Conservation (phyloP, 2,329 filamentous ascomycete species). For the Penicillium corylophilum region DNA sequence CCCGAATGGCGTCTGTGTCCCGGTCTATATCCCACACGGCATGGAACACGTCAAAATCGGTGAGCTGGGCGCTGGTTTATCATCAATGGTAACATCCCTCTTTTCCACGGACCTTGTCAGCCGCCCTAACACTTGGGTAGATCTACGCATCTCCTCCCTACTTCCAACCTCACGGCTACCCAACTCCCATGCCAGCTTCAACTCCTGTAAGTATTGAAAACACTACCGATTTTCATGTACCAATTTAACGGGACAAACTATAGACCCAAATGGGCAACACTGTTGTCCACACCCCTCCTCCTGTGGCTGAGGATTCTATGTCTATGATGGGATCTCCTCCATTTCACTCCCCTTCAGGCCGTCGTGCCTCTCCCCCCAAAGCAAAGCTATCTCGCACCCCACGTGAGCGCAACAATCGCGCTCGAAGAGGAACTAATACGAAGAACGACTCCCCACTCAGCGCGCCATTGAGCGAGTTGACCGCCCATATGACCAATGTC, state of each 20-base stretch:
- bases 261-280: not conserved
- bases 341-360: conserved; percentile 3
- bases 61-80: not conserved
- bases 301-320: not conserved
- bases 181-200: not conserved
- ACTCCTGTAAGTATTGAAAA: not conserved
- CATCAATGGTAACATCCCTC: not conserved
- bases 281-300: not conserved
- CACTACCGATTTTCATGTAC: not conserved
- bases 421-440: conserved; percentile 15
- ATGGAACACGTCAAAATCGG: not conserved
- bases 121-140: not conserved
- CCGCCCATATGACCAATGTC: conserved; percentile 46
- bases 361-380: not conserved
- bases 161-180: not conserved
- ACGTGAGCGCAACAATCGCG: conserved; percentile 4
- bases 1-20: not conserved
- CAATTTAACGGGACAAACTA: not conserved
- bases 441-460: conserved; percentile 13
- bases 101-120: too few species aligned
- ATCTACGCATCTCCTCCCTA: not conserved
- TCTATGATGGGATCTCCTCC: not conserved
- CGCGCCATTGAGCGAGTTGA: conserved; percentile 30
- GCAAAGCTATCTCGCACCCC: not conserved
- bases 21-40: not conserved